Evolutionary conservation across 164 flowering plant genomes (phyloP), one percentile per base, ranked within the genome.

Genomic region (Paratinospora sagittata): DNA sequence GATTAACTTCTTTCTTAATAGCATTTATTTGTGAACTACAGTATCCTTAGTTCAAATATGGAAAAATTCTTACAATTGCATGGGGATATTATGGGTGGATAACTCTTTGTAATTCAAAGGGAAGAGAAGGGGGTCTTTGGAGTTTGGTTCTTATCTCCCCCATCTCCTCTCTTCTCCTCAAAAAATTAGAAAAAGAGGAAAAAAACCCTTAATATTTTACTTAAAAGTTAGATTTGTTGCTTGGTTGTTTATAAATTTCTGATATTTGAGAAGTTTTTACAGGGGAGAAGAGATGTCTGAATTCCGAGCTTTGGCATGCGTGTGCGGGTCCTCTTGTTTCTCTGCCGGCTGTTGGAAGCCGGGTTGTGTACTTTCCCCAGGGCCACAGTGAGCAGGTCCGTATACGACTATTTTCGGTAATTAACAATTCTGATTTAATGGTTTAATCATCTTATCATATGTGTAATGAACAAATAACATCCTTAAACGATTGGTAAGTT

Each of bases 271-370:
- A 19, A 16, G 0, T 45, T 41, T 68, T 14, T 27, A 65, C 84
- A 90, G 97, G 89, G 75, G 96, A 92, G 69, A 89, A 79, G 82
- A 80, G 86, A 78, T 86, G 83, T 70, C 77, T 89, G 68, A 91
- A 93, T 77, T 93, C 97, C 62, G 98, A 93, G 75, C 97, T 93
- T 24, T 93, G 98, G 98, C 98, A 93, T 83, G 98, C 98, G 27
- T 93, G 98, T 83, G 98, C 98, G 37, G 98, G 98, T 39, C 98
- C 98, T 77, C 97, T 93, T 71, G 97, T 93, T 73, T 93, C 98
- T 60, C 79, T 93, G 27, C 98, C 98, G 26, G 86, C 91, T 65
- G 81, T 89, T 70, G 98, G 98, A 68, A 89, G 95, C 80, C 85
- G 92, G 5, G 97, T 92, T 33, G 98, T 92, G 55, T 92, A 92